Evolutionary conservation across 179 eudicot species (phyloP), one percentile per base, ranked within the genome.

Genomic region (Beta corolliflora): DNA sequence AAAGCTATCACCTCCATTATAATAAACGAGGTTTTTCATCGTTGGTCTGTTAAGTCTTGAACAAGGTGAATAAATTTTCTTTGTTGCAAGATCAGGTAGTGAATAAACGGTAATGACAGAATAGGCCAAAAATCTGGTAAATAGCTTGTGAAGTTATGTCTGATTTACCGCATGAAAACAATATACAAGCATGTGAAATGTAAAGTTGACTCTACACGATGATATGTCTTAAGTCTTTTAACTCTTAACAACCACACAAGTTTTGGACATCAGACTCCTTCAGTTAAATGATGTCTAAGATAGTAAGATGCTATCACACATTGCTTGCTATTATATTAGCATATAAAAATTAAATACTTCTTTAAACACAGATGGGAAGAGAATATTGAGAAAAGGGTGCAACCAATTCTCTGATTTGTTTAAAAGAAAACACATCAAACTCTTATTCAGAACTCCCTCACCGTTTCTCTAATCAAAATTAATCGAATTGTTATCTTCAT

Each of bases 141-240:
- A 60, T 29, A 31, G 48, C 65, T 64, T 77, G 58, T 72, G 50
- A 25, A 14, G 71, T 74, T 60, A 25, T 36, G 73, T 75, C 52
- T 69, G 12, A n/a, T 76, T 69, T 21, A 54, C 59, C 54, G 77
- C 71, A 55, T 50, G 63, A 71, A 73, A 65, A 80, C 56, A 48
- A 71, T 60, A 73, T 29, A 56, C 84, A 78, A 59, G 36, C 65
- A 77, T 72, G 82, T 73, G 72, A 78, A 55, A 50, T 15, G 56
- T 72, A 63, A 29, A 77, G 46, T 61, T 74, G 75, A 66, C 74
- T 56, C 44, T 58, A 84, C 81, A 77, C 16, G 67, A 72, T 58
- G 31, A 53, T 23, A 66, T 29, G 19, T 63, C 55, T 29, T 0
- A 29, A 29, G 31, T 29, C 31, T 29, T 29, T 29, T 0, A 29